A percentile compares a stretch with the other conserved stretches of the same genome.
Conservation (phyloP, 2,329 filamentous ascomycete species). For the Lasiodiplodia sp. region DNA sequence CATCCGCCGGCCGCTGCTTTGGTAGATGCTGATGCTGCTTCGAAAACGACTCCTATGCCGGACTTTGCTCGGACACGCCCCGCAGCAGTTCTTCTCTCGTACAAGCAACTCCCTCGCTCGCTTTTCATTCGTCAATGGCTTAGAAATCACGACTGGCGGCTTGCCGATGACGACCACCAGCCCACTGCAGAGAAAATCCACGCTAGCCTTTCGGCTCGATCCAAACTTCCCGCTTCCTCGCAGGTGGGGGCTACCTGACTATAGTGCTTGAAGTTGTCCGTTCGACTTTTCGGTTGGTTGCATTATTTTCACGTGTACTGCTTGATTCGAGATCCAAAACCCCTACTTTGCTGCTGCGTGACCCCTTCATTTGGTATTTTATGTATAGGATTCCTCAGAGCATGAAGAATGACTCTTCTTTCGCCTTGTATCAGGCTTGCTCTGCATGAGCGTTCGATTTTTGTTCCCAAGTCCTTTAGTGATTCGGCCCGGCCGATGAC, state of each 20-base stretch:
- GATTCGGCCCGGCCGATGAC: neutral
- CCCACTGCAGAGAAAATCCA: neutral
- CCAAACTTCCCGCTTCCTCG: neutral
- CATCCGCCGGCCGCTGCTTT: neutral
- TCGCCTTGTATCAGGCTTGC: too few relatives aligned
- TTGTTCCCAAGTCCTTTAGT: neutral
- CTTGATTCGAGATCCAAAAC: too few relatives aligned
- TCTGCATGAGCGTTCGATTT: neutral
- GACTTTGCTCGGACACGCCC: neutral
- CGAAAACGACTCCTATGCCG: neutral
- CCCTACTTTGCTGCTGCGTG: too few relatives aligned
- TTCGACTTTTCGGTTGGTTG: too few relatives aligned
- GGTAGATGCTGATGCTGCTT: neutral
- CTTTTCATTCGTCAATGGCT: neutral
- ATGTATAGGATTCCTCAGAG: too few relatives aligned
- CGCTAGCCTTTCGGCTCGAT: slow-evolving; percentile 4
- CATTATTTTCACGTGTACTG: too few relatives aligned
- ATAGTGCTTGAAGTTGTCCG: too few relatives aligned
- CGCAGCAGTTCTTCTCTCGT: neutral
- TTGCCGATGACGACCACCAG: neutral
- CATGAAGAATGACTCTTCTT: too few relatives aligned
- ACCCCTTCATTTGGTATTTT: too few relatives aligned
- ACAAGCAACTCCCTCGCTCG: neutral
- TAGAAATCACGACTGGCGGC: neutral
- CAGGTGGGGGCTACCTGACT: neutral